Percentiles rank a stretch among this genome's conserved stretches.
Conservation (phyloP, 2,329 filamentous ascomycete species). For the Dactylellina leptospora region DNA sequence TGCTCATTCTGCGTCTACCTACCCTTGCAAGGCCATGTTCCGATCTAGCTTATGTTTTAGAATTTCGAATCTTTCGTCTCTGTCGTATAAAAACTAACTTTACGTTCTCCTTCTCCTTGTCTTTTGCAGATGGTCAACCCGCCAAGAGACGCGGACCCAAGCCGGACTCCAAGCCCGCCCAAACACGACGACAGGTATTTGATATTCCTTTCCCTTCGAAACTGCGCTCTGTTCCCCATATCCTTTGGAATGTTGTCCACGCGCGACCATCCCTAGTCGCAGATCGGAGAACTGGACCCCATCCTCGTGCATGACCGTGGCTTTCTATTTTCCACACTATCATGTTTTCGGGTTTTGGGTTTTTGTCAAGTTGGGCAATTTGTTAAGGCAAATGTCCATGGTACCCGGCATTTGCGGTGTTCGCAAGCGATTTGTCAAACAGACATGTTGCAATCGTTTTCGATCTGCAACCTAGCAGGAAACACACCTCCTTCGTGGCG, state of each 20-base stretch:
- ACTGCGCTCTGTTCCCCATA: not conserved
- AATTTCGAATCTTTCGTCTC: constrained; percentile 33
- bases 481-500: constrained; percentile 32
- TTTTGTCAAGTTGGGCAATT: too few relatives aligned
- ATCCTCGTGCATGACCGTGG: constrained; percentile 19
- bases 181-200: constrained; percentile 89
- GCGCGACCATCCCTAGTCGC: constrained; percentile 29
- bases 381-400: too few relatives aligned
- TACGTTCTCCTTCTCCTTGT: too few relatives aligned
- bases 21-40: constrained; percentile 15
- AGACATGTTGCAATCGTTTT: constrained; percentile 46
- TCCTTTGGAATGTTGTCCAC: constrained; percentile 19
- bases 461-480: constrained; percentile 38
- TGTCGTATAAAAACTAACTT: constrained; percentile 15
- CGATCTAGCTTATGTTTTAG: constrained; percentile 17
- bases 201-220: constrained; percentile 30
- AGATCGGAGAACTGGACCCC: constrained; percentile 42
- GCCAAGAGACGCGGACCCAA: constrained; percentile 93
- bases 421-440: constrained; percentile 50
- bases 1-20: constrained; percentile 9
- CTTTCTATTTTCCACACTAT: constrained; percentile 14
- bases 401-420: constrained; percentile 23
- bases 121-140: constrained; percentile 75
- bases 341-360: too few relatives aligned
- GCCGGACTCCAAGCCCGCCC: constrained; percentile 91